These are phyloP conservation scores for Xylaria cubensis DNA, from an alignment of 495 filamentous ascomycete species.

Conservation along the genomic window DNA sequence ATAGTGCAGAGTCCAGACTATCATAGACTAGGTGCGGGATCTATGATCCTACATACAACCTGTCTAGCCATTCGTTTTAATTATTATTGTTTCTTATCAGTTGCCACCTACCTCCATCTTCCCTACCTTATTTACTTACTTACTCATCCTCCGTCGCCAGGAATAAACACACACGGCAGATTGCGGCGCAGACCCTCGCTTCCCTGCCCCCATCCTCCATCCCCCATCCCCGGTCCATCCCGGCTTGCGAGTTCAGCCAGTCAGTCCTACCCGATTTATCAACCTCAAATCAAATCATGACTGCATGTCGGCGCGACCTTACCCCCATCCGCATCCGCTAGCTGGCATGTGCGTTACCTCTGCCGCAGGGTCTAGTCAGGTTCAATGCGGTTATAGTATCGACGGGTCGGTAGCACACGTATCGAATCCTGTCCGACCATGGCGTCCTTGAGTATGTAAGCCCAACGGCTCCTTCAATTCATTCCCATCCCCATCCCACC, in stretches of 20 bases:
- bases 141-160: not conserved
- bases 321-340: conserved; percentile 32
- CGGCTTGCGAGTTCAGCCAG: conserved; percentile 12
- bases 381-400: conserved; percentile 39
- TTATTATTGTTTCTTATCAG: not conserved
- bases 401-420: not conserved
- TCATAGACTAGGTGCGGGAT: not conserved
- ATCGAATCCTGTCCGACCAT: conserved; percentile 28
- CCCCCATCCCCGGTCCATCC: not conserved
- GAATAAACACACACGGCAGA: not conserved
- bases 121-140: not conserved
- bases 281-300: conserved; percentile 32
- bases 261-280: conserved; percentile 5
- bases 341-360: conserved; percentile 32
- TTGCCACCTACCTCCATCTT: conserved; percentile 1
- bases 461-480: conserved; percentile 17
- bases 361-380: conserved; percentile 27
- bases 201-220: not conserved
- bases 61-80: not conserved
- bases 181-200: not conserved
- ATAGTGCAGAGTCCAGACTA: not conserved
- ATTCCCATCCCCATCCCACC: not conserved
- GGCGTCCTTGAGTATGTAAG: conserved; percentile 45
- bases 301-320: conserved; percentile 37
- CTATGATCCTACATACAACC: not conserved